phyloP scores from a whole-genome alignment of 176 grass and related monocot genomes.

The Rhynchospora pubera region DNA sequence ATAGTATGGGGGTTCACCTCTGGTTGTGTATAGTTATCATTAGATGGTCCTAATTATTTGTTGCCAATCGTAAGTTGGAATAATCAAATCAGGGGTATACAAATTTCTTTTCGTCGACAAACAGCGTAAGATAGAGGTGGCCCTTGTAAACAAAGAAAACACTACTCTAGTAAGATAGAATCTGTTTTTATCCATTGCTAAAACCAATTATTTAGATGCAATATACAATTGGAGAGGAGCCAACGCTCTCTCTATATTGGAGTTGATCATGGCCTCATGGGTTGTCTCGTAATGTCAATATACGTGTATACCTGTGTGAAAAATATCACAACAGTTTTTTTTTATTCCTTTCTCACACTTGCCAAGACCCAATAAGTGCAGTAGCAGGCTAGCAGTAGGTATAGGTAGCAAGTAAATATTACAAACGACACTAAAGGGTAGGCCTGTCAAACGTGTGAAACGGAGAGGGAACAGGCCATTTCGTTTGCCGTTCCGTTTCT shows the following conservation, averaged over 20 bases:
- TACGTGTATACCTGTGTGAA: background rate
- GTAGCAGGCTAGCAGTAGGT: background rate
- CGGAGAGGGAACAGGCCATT: no score
- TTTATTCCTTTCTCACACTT: background rate
- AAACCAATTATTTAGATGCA: background rate
- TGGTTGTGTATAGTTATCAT: background rate
- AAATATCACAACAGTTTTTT: background rate
- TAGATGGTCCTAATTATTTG: background rate
- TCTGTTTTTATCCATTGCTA: background rate
- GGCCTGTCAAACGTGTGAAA: no score
- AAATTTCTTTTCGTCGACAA: background rate
- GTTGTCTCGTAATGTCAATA: background rate
- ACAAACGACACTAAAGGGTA: no score
- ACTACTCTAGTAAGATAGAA: background rate
- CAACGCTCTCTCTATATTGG: background rate
- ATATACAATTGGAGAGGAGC: background rate
- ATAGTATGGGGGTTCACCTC: background rate
- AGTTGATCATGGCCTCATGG: background rate
- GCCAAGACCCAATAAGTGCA: background rate
- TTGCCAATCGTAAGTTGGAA: background rate
- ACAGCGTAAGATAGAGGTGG: no score
- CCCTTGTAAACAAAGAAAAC: background rate
- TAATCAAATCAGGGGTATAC: no score
- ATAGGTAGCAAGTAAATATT: no score
- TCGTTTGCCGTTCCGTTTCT: no score